Evolutionary conservation across 2,329 filamentous ascomycete genomes (phyloP), one percentile per base, ranked within the genome.

Genomic region (Colletotrichum australisinense): DNA sequence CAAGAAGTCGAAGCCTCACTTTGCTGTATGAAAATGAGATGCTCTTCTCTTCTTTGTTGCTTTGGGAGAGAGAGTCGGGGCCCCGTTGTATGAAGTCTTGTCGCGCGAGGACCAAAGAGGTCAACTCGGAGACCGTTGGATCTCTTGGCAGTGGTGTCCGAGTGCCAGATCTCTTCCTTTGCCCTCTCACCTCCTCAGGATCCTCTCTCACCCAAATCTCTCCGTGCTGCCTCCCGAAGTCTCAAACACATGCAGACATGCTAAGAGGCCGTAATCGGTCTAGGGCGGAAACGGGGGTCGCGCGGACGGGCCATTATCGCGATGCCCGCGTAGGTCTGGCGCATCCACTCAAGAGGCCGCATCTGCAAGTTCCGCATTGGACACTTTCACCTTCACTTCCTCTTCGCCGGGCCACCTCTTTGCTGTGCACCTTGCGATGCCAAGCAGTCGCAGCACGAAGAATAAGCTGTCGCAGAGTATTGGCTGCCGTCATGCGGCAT

Each of bases 71-170:
- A 12, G 32, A 35, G 19, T 28, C 19, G 55, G 30, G 26, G 55
- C 35, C 35, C 16, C 42, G 24, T 59, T 38, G 12, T 35, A 49
- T n/a, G 28, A 30, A 67, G 35, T 35, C 5, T 22, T 22, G 28
- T 30, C 59, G 35, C 24, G 60, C 67, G 32, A 52, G 55, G 32
- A 67, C 46, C 35, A 67, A 60, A 62, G 19, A 38, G 30, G 38
- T 42, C 26, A 12, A 56, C 26, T 24, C 42, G 57, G 66, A 64
- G 55, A 59, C 59, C 59, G 66, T 73, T 73, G 52, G 24, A 73
- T 70, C 60, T 73, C 70, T 70, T 73, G 70, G 70, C 70, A 22
- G 16, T 19, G 38, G 38, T 55, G 59, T 69, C 70, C 60, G 70
- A 73, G 70, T 42, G 38, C 70, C 26, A 69, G 66, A 73, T 67